Base-by-base conservation (phyloP, 805 yeast species). In the Allodekkera sacchari region DNA sequence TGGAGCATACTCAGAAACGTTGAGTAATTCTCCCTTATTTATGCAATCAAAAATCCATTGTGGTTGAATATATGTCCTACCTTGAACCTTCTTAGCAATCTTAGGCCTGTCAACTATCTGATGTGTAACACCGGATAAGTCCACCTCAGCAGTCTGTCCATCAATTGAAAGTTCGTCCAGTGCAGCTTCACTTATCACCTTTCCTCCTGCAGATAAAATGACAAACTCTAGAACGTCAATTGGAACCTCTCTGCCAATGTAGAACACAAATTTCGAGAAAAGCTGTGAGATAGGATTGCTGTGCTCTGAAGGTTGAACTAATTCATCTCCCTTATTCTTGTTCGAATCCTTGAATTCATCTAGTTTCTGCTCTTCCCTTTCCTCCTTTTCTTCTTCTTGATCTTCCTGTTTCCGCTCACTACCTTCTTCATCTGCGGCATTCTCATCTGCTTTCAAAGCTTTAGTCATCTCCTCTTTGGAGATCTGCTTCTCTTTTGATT, bases 31-130 rank as follows among this genome's bases (percentile, higher is more conserved):
- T 30, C 74, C 71, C 59, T 81, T 80, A 64, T 92, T 92, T 38
- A 92, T 63, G 50, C 81, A 78, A 56, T 92, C 98, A 55, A 92
- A 88, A 19, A 92, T 68, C 98, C 98, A 92, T 66, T 92, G 98
- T 13, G 98, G 98, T 63, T 92, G 98, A 29, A 89, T 57, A 52
- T 92, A 92, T 0, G 94, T 83, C 65, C 97, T 76, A 31, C 96
- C 96, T 38, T 85, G 81, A 27, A 87, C 84, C 53, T 78, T 83
- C 41, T 74, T 68, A 18, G 68, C 53, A 27, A 89, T 58, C 48
- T 76, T 77, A 19, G 98, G 97, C 59, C 98, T 77, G 59, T 92
- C 98, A 42, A 80, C 78, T 45, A 92, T 80, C 59, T 89, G 97
- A 58, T 92, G 98, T 11, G 98, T 92, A 30, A 92, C 74, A 31